Base-by-base conservation (phyloP, 148 eudicot species). In the Vaccinium vitisidaea region DNA sequence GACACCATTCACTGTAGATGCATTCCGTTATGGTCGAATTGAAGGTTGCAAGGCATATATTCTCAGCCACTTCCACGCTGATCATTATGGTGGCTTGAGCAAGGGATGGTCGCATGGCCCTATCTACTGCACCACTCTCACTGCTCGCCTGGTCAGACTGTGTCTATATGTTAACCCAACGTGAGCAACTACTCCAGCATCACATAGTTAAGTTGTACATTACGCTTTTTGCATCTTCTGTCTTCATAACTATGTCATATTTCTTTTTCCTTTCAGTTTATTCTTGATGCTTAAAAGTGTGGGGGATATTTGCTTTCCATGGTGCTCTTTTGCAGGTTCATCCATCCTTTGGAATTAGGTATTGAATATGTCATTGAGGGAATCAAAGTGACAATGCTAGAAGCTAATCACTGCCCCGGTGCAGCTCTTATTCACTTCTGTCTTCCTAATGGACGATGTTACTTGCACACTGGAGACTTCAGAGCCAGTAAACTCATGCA, bases 361-460 rank as follows among this genome's bases (percentile, higher is more conserved):
- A 84, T 84, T 81, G 95, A 93, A 81, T 84, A 91, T 82, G 50
- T 83, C 75, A 89, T 93, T 21, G 89, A 89, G 23, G 95, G 92
- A 84, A 87, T 90, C 80, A 91, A 82, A 83, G 86, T 93, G 74
- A 90, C 93, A 49, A 73, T 93, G 83, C 82, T 93, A 59, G 95
- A 93, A 86, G 95, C 95, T 86, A 93, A 93, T 86, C 95, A 93
- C 83, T 93, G 92, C 82, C 95, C 95, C 4, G 95, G 95, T 83
- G 95, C 95, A 52, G 95, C 95, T 77, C 84, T 93, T 84, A 93
- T 93, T 81, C 90, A 93, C 86, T 89, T 93, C 30, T 83, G 75
- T 49, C 93, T 90, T 52, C 89, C 89, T 21, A 89, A 85, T 83
- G 92, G 91, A 83, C 89, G 86, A 86, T 83, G 88, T 79, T 86